Evolutionary conservation across 108 stramenopile species (phyloP).

Genomic region (Skeletonema tropicum): DNA sequence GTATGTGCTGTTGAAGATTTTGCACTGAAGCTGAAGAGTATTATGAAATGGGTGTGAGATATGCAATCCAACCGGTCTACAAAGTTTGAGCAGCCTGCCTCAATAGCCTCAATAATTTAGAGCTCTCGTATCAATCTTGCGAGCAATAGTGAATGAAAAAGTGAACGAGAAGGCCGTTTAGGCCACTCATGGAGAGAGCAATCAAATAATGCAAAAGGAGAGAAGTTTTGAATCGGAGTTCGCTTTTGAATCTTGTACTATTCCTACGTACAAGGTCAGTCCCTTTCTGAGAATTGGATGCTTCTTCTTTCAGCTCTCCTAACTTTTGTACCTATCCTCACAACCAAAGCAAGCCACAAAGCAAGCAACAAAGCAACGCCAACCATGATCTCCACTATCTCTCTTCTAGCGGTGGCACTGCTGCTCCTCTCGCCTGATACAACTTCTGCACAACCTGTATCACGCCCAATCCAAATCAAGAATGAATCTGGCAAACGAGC

Average conservation of each 20-base stretch:
- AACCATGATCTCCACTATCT: neutral
- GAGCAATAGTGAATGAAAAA: neutral
- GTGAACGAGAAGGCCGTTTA: slow-evolving; percentile 3
- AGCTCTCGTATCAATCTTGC: neutral
- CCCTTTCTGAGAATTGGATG: too few relatives aligned
- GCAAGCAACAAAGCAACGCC: neutral
- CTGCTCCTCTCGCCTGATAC: neutral
- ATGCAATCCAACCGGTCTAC: neutral
- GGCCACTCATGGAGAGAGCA: neutral
- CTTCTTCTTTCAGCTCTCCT: too few relatives aligned
- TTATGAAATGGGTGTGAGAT: neutral
- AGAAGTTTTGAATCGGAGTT: neutral
- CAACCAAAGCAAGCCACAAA: too few relatives aligned
- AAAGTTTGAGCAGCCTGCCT: neutral
- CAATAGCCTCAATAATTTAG: neutral
- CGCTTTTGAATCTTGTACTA: neutral
- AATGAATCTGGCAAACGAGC: slow-evolving; percentile 54
- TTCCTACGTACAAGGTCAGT: neutral
- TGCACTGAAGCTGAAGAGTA: neutral
- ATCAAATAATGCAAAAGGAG: neutral
- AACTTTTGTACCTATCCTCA: too few relatives aligned
- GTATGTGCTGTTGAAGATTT: neutral
- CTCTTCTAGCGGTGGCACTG: neutral
- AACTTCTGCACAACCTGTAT: neutral
- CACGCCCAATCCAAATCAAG: slow-evolving; percentile 46